phyloP scores from a whole-genome alignment of 306 rosid genomes.

The Lotus japonicus region DNA sequence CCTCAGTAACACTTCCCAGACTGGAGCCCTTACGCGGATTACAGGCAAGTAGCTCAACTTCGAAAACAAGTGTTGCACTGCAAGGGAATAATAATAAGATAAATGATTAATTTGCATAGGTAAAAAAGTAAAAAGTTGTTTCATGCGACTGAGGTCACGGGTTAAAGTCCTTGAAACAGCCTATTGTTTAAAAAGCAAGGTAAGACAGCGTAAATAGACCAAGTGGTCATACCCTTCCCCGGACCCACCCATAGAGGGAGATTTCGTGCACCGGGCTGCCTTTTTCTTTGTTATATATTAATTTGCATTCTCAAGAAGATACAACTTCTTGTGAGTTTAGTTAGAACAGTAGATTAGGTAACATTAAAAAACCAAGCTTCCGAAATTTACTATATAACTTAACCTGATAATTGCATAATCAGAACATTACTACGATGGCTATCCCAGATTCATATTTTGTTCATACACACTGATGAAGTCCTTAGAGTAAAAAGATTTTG shows the following conservation, averaged over 20 bases:
- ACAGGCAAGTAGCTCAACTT: constrained; percentile 90
- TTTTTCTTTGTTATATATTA: too few species aligned
- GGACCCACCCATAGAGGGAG: too few species aligned
- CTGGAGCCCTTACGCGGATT: constrained; percentile 87
- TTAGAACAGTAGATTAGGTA: neutral
- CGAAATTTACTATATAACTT: neutral
- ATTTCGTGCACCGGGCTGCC: too few species aligned
- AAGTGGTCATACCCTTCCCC: too few species aligned
- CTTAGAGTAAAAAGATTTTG: neutral
- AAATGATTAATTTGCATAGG: neutral
- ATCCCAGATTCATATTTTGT: neutral
- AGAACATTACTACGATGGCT: neutral
- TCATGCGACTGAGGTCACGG: too few species aligned
- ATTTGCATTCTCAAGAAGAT: neutral
- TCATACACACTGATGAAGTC: neutral
- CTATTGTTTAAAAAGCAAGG: too few species aligned
- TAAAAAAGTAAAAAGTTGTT: too few species aligned
- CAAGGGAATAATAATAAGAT: neutral
- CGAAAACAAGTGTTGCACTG: constrained; percentile 89
- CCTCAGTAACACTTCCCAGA: constrained; percentile 82
- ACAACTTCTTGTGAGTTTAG: neutral
- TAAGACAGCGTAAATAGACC: too few species aligned
- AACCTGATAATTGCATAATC: neutral
- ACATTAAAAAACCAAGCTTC: neutral
- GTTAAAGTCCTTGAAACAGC: too few species aligned